These are phyloP conservation scores for Vaccinium vitisidaea DNA, from an alignment of 148 eudicot genomes.

Conservation along the genomic window DNA sequence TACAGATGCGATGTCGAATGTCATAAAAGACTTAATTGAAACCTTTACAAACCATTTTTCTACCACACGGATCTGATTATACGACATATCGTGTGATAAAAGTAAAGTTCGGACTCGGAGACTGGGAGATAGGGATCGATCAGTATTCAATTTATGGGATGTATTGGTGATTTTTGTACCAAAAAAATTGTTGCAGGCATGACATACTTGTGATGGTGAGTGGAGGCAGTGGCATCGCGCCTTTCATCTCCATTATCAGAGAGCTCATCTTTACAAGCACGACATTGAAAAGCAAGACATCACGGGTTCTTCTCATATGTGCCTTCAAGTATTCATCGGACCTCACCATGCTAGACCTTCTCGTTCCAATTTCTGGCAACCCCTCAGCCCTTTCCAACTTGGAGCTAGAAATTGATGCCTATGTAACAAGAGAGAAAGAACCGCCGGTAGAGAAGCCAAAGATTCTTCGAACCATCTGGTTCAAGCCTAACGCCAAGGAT, in stretches of 20 bases:
- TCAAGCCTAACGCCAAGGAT: constrained; percentile 40
- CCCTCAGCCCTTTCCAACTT: constrained; percentile 30
- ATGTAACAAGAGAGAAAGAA: constrained; percentile 55
- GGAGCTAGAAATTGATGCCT: constrained; percentile 61
- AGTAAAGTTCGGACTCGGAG: not conserved
- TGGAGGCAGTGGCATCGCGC: constrained; percentile 91
- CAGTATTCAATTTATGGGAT: not conserved
- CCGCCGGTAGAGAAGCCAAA: constrained; percentile 26
- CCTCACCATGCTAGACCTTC: constrained; percentile 59
- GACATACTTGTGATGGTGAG: constrained; percentile 69
- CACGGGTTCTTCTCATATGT: constrained; percentile 45
- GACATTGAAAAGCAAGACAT: constrained; percentile 26
- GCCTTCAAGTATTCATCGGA: constrained; percentile 57
- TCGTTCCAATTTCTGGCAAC: constrained; percentile 44
- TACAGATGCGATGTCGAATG: too few species aligned
- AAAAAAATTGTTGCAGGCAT: constrained; percentile 40
- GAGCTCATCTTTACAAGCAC: constrained; percentile 45
- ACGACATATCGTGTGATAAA: not conserved
- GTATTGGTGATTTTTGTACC: not conserved
- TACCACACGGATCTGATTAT: not conserved
- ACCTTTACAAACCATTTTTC: too few species aligned
- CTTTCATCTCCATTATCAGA: constrained; percentile 68
- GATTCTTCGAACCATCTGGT: constrained; percentile 36
- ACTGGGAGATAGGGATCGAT: not conserved
- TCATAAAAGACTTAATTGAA: too few species aligned